Conservation (phyloP, 2,329 filamentous ascomycete genomes). For the Hypoxylon sp. region DNA sequence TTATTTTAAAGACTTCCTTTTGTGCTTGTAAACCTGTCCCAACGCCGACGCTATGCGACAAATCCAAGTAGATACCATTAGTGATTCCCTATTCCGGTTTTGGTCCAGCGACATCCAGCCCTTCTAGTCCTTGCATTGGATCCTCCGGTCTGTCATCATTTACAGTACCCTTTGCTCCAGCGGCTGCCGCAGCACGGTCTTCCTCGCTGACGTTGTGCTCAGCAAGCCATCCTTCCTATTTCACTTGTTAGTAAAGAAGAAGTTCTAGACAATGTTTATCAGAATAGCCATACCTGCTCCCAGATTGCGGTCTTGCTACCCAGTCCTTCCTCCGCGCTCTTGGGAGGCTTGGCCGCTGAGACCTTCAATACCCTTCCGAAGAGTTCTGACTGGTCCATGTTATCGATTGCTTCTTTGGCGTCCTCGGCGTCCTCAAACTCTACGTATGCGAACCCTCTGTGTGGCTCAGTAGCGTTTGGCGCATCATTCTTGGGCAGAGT, state of each 20-base stretch:
- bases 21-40: conserved; percentile 42
- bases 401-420: conserved; percentile 95
- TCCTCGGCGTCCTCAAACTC: conserved; percentile 90
- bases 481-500: conserved; percentile 89
- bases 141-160: conserved; percentile 74
- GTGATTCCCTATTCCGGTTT: conserved; percentile 73
- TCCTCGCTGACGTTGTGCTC: conserved; percentile 88
- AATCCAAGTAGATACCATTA: conserved; percentile 42
- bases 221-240: conserved; percentile 90
- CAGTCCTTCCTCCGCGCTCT: conserved; percentile 86
- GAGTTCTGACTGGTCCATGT: conserved; percentile 97
- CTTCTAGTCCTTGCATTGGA: conserved; percentile 96
- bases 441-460: conserved; percentile 95
- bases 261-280: conserved; percentile 13
- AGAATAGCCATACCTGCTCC: conserved; percentile 81
- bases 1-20: conserved; percentile 35
- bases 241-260: conserved; percentile 44
- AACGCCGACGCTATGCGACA: conserved; percentile 53
- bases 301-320: conserved; percentile 95
- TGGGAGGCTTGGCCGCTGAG: conserved; percentile 90
- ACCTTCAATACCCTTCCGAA: conserved; percentile 95
- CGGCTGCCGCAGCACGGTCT: conserved; percentile 72
- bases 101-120: conserved; percentile 92
- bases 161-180: conserved; percentile 60
- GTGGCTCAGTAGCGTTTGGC: conserved; percentile 80